Conservation (phyloP, 2,329 filamentous ascomycete genomes). For the Didymella lethalis region DNA sequence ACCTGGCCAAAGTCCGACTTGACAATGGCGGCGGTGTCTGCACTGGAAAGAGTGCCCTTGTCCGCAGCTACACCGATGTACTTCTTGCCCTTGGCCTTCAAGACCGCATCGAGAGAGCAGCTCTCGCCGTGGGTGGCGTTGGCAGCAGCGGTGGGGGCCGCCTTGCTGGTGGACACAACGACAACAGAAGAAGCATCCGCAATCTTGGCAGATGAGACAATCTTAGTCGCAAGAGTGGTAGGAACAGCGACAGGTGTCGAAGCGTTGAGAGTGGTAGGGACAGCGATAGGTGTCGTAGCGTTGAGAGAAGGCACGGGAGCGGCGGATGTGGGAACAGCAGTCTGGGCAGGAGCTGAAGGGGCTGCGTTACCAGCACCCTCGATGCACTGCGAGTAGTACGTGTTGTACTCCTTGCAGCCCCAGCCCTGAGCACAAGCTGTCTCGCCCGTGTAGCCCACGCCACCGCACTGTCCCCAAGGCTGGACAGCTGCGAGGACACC, state of each 20-base stretch:
- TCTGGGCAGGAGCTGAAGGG: not conserved
- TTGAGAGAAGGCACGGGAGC: constrained; percentile 16
- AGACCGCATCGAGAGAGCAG: constrained; percentile 59
- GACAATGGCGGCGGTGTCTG: constrained; percentile 62
- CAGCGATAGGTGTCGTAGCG: constrained; percentile 8
- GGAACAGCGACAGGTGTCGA: constrained; percentile 11
- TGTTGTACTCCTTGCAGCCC: constrained; percentile 53
- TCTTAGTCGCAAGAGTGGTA: constrained; percentile 14
- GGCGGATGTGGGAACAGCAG: constrained; percentile 3
- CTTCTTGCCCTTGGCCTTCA: constrained; percentile 69
- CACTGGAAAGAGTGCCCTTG: constrained; percentile 59
- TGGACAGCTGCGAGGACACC: constrained; percentile 40
- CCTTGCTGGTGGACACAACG: constrained; percentile 14
- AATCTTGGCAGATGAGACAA: constrained; percentile 10
- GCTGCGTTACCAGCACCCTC: constrained; percentile 18
- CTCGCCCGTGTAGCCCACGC: constrained; percentile 51
- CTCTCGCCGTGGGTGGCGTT: constrained; percentile 30
- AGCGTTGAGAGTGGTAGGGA: constrained; percentile 3
- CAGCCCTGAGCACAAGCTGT: constrained; percentile 52
- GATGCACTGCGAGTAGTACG: constrained; percentile 58
- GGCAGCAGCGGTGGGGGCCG: constrained; percentile 20
- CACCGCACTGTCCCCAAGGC: constrained; percentile 57
- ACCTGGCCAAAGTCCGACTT: constrained; percentile 69
- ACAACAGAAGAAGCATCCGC: constrained; percentile 8
- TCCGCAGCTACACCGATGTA: constrained; percentile 70